phyloP scores from a whole-genome alignment of 2,329 filamentous ascomycete genomes.

The Esteya vermicola region DNA sequence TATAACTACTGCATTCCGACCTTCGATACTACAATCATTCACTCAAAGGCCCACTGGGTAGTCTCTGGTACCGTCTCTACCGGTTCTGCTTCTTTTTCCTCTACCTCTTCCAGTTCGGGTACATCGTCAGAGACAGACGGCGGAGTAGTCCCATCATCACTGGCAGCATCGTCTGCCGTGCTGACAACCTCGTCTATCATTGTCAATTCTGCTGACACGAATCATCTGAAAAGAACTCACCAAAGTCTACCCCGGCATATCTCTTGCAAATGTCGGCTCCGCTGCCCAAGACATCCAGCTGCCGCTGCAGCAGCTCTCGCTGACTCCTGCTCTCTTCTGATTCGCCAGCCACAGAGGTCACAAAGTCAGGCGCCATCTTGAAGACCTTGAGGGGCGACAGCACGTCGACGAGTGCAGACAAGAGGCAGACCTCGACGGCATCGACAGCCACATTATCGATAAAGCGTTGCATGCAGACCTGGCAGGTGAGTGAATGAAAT shows the following conservation, averaged over 20 bases:
- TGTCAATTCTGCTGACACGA: too few species aligned
- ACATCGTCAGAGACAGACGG: too few species aligned
- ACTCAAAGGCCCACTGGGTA: too few species aligned
- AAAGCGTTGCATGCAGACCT: constrained; percentile 15
- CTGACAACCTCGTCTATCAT: too few species aligned
- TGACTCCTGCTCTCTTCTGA: constrained; percentile 20
- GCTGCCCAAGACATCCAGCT: constrained; percentile 22
- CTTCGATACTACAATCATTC: too few species aligned
- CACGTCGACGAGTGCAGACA: constrained; percentile 21
- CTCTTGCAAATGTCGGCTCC: constrained; percentile 23
- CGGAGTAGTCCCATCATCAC: too few species aligned
- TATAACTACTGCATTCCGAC: too few species aligned
- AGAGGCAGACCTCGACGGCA: constrained; percentile 13
- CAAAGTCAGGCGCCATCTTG: constrained; percentile 19
- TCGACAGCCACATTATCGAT: constrained; percentile 14
- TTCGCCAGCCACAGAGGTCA: constrained; percentile 25
- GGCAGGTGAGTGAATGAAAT: background rate
- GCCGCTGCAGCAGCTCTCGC: constrained; percentile 21
- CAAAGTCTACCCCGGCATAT: constrained; percentile 12
- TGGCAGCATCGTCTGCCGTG: too few species aligned
- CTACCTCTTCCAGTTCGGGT: too few species aligned
- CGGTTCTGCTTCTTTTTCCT: too few species aligned
- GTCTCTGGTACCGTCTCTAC: too few species aligned
- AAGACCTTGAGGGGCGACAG: constrained; percentile 24
- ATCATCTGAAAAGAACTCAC: too few species aligned